Percentiles rank a stretch among this genome's conserved stretches.
Conservation (phyloP, 805 yeast genomes). For the Ogataea thermomethanolica region DNA sequence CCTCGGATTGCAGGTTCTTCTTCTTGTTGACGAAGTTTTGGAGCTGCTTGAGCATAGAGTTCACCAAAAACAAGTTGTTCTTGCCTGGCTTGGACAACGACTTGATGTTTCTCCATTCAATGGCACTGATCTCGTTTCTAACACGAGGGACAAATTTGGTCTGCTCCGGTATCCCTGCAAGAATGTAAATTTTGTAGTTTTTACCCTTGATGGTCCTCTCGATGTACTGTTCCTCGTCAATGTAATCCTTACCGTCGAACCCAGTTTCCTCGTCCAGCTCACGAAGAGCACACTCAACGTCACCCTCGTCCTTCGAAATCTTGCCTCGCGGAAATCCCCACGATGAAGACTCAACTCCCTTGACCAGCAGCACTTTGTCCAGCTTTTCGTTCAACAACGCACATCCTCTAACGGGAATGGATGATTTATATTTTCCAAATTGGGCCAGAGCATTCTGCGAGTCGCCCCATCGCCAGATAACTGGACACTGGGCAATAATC, state of each 20-base stretch:
- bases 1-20: conserved; percentile 49
- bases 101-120: conserved; percentile 72
- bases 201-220: conserved; percentile 83
- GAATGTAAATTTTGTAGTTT: conserved; percentile 77
- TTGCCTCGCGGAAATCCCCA: conserved; percentile 99
- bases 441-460: conserved; percentile 74
- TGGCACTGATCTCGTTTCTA: conserved; percentile 80
- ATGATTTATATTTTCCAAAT: conserved; percentile 80
- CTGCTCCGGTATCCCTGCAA: conserved; percentile 74
- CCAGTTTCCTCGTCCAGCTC: conserved; percentile 95
- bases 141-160: conserved; percentile 75
- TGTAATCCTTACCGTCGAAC: conserved; percentile 67
- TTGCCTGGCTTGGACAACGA: conserved; percentile 36
- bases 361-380: conserved; percentile 72
- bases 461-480: conserved; percentile 81
- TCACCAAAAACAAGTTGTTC: conserved; percentile 42
- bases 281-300: conserved; percentile 82
- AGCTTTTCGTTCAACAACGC: conserved; percentile 73
- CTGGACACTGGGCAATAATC: conserved; percentile 66
- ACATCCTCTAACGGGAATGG: conserved; percentile 95
- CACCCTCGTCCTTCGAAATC: conserved; percentile 89
- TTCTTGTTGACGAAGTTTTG: conserved; percentile 53
- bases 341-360: conserved; percentile 71
- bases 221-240: conserved; percentile 67
- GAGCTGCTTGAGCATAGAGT: conserved; percentile 49